Evolutionary conservation across 495 filamentous ascomycete genomes (phyloP), one percentile per base, ranked within the genome.

Genomic region (Neurospora sp.): DNA sequence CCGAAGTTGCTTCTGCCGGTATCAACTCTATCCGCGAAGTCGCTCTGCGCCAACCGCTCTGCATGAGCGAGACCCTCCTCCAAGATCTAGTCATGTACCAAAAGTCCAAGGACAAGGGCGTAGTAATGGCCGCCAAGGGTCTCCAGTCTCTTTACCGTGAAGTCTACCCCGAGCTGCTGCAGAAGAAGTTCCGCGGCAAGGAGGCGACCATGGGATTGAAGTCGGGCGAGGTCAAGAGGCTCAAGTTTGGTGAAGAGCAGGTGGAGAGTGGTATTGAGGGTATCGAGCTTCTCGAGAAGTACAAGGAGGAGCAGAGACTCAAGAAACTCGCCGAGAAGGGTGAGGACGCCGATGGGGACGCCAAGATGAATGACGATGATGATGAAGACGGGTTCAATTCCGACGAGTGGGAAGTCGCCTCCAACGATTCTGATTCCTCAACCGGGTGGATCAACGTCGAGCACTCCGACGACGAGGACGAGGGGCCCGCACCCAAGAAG

Each of bases 31-130:
- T 98, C 79, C 89, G 95, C 71, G 96, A 99, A 79, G 91, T 99
- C 14, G 98, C 96, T 79, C 90, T 89, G 3, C 87, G 96, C 71
- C 95, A 98, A 78, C 96, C 96, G 27, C 84, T 98, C 27, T 96
- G 95, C 20, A 98, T 99, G 92, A 93, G 92, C 75, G 92, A 97
- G 74, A 97, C 95, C 0, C 85, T 98, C 14, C 85, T 99, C n/a
- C 96, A 98, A 81, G 96, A 99, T 84, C 83, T 99, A 41, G 93
- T 98, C 16, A 90, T 94, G 89, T 99, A 99, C 82, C 88, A 94
- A 73, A 97, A 95, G 84, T 96, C 93, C 79, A 98, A 98, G 78
- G 96, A 99, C 79, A 98, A 98, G 83, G 94, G 94, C 74, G 93
- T 96, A 14, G 92, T 96, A 87, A 98, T 99, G 95, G 96, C 95